A percentile compares a stretch with the other conserved stretches of the same genome.
phyloP scores from a whole-genome alignment of 352 stramenopile genomes.

The Phytophthora melonis region DNA sequence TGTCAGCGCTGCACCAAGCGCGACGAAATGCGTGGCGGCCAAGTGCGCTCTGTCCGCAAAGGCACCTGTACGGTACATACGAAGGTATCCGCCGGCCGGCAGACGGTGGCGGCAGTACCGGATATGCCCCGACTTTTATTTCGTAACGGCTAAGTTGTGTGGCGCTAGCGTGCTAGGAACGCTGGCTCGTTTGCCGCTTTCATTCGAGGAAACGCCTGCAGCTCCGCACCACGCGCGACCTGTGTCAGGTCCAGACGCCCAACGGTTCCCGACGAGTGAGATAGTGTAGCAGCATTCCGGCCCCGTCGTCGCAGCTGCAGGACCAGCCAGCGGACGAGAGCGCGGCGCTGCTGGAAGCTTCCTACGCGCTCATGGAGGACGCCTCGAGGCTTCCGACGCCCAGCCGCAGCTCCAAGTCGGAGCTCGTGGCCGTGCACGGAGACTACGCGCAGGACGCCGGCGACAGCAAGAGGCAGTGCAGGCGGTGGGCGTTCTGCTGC shows the following conservation, averaged over 20 bases:
- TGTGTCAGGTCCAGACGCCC: not conserved
- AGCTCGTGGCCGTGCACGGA: constrained; percentile 21
- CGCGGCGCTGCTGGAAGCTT: constrained; percentile 26
- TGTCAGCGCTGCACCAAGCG: not conserved
- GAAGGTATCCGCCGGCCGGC: constrained; percentile 2
- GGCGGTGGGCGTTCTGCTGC: constrained; percentile 24
- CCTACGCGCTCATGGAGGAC: constrained; percentile 48
- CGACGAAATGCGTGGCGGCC: not conserved
- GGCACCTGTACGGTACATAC: not conserved
- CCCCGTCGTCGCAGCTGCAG: constrained; percentile 17
- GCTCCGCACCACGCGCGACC: constrained; percentile 4
- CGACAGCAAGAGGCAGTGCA: constrained; percentile 16
- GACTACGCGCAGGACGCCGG: constrained; percentile 22
- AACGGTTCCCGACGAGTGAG: constrained; percentile 8
- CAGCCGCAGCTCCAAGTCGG: constrained; percentile 40
- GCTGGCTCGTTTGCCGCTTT: constrained; percentile 3
- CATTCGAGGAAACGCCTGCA: constrained; percentile 14
- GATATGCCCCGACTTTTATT: constrained; percentile 10
- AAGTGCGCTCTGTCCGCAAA: not conserved
- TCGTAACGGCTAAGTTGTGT: constrained; percentile 27
- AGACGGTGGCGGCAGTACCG: constrained; percentile 12
- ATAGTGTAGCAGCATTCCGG: constrained; percentile 37
- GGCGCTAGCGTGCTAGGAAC: constrained; percentile 1
- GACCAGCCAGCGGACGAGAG: constrained; percentile 24
- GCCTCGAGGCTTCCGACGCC: constrained; percentile 7